These are phyloP conservation scores for Arthrobotrys sphaeroides DNA, from an alignment of 2,329 filamentous ascomycete species.

Conservation along the genomic window DNA sequence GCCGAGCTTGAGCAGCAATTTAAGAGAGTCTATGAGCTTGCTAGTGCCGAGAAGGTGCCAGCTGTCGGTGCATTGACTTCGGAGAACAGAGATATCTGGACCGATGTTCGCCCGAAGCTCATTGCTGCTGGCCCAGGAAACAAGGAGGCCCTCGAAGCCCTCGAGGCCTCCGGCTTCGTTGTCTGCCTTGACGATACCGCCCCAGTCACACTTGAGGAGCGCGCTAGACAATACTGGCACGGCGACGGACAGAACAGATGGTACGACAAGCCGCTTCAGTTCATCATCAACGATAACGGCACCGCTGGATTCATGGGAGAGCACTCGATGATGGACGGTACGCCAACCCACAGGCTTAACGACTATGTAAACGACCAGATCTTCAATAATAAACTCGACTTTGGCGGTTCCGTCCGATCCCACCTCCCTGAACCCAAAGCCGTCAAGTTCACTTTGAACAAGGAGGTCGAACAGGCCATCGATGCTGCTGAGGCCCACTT, in stretches of 20 bases:
- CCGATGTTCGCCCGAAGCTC: conserved; percentile 71
- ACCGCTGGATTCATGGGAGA: conserved; percentile 98
- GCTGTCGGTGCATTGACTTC: conserved; percentile 86
- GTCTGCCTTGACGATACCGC: conserved; percentile 92
- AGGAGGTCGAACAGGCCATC: conserved; percentile 79
- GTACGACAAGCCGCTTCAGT: conserved; percentile 98
- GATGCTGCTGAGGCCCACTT: conserved; percentile 82
- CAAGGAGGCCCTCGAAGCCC: conserved; percentile 76
- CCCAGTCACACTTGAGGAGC: conserved; percentile 93
- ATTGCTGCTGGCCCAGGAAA: conserved; percentile 81
- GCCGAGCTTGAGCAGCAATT: conserved; percentile 92
- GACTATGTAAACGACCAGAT: conserved; percentile 93
- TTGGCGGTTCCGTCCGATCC: conserved; percentile 80
- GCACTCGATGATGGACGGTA: conserved; percentile 99
- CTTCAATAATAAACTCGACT: conserved; percentile 92
- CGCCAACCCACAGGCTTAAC: conserved; percentile 94
- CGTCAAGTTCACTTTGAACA: conserved; percentile 80
- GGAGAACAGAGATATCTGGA: conserved; percentile 93
- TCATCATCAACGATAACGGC: conserved; percentile 97
- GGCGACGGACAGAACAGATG: conserved; percentile 94
- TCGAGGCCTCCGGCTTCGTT: conserved; percentile 89
- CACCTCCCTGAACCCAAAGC: conserved; percentile 81
- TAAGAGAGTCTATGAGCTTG: conserved; percentile 80
- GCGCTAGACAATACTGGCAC: conserved; percentile 96
- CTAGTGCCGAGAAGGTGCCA: conserved; percentile 68